Percentiles rank a stretch among this genome's conserved stretches.
phyloP scores from a whole-genome alignment of 2,329 filamentous ascomycete genomes.

The Fusarium verrucosum region DNA sequence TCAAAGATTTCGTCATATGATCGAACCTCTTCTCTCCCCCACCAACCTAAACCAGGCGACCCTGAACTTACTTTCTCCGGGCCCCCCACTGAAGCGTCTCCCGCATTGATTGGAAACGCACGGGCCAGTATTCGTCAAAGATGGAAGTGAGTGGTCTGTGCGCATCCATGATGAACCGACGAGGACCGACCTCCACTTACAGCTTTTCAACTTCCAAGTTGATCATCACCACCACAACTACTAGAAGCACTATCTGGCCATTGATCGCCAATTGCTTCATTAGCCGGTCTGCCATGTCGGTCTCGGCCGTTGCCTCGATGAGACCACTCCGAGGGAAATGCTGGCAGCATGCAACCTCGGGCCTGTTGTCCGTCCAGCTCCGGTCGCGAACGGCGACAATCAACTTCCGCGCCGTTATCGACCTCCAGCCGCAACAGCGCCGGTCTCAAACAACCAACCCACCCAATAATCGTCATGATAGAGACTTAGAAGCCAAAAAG shows the following conservation, averaged over 20 bases:
- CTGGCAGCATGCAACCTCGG: slow-evolving; percentile 42
- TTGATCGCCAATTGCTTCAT: slow-evolving; percentile 9
- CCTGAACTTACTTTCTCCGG: slow-evolving; percentile 4
- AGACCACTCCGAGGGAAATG: slow-evolving; percentile 47
- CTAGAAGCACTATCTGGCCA: not conserved
- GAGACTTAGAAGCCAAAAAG: slow-evolving; percentile 30
- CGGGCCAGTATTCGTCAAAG: slow-evolving; percentile 31
- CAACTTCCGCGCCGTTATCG: slow-evolving; percentile 45
- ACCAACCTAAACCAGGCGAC: slow-evolving; percentile 29
- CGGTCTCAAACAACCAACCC: slow-evolving; percentile 44
- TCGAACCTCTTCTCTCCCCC: not conserved
- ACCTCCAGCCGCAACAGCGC: slow-evolving; percentile 42
- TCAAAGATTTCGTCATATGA: slow-evolving; percentile 39
- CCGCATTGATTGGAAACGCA: slow-evolving; percentile 23
- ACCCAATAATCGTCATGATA: slow-evolving; percentile 14
- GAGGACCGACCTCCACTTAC: slow-evolving; percentile 11
- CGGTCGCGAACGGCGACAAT: slow-evolving; percentile 43
- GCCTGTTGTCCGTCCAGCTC: slow-evolving; percentile 49
- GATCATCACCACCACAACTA: slow-evolving; percentile 10
- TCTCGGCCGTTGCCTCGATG: slow-evolving; percentile 48
- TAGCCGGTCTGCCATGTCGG: slow-evolving; percentile 44
- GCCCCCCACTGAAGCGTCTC: slow-evolving; percentile 10
- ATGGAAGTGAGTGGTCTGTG: slow-evolving; percentile 40
- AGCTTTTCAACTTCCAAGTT: slow-evolving; percentile 26
- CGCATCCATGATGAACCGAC: slow-evolving; percentile 26